Evolutionary conservation across 306 rosid genomes (phyloP).

Genomic region (Cyclanthera cordifolia): DNA sequence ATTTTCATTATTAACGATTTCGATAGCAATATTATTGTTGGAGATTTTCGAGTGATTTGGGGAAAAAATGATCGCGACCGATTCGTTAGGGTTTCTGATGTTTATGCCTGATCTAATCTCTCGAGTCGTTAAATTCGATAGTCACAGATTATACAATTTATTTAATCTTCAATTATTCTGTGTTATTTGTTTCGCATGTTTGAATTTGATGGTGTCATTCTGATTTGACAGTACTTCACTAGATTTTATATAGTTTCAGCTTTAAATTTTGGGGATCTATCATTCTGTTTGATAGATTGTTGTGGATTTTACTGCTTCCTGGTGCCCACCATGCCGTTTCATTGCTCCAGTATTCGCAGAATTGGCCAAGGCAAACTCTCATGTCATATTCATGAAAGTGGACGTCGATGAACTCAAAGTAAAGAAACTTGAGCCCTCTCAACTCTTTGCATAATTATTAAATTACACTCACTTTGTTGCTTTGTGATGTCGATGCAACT

Average conservation of each 20-base stretch:
- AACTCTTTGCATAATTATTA: background rate
- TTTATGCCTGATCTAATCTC: background rate
- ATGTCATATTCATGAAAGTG: constrained; percentile 41
- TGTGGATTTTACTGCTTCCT: constrained; percentile 92
- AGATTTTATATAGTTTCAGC: background rate
- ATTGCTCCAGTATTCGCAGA: constrained; percentile 67
- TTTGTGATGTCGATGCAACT: background rate
- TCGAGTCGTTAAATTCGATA: background rate
- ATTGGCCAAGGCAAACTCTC: constrained; percentile 33
- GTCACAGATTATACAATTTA: background rate
- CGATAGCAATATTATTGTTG: background rate
- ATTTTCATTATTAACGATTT: background rate
- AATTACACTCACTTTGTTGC: background rate
- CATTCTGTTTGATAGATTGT: constrained; percentile 29
- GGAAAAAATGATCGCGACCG: background rate
- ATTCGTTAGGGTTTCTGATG: constrained; percentile 6
- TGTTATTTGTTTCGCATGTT: background rate
- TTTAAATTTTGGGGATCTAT: too few relatives aligned
- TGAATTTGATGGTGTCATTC: background rate
- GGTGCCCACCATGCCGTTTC: constrained; percentile 96
- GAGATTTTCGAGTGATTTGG: background rate
- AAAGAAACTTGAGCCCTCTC: constrained; percentile 2
- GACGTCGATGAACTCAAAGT: constrained; percentile 53
- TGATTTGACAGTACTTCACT: background rate
- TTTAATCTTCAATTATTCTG: background rate